A percentile compares a stretch with the other conserved stretches of the same genome.
Evolutionary conservation across 208 protist genomes (phyloP).

Genomic region (Leishmania turanica): DNA sequence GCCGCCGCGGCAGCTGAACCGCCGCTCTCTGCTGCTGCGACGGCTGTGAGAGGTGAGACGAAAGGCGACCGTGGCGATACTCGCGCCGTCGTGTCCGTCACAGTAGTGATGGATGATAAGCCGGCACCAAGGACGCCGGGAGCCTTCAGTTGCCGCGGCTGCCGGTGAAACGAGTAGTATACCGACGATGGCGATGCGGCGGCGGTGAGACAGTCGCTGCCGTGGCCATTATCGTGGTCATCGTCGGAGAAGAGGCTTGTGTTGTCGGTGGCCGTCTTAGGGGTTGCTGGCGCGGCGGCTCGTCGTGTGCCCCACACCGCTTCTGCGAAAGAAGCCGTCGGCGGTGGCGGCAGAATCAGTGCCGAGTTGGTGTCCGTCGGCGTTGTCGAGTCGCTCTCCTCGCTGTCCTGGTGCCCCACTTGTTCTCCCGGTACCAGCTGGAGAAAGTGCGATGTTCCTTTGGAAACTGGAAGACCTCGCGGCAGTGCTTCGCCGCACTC

Average conservation of each 20-base stretch:
- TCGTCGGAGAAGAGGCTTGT: background rate
- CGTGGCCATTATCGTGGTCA: background rate
- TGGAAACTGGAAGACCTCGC: background rate
- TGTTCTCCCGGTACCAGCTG: background rate
- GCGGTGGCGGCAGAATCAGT: constrained; percentile 19
- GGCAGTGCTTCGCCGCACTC: background rate
- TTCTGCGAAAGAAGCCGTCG: constrained; percentile 17
- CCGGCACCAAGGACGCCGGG: background rate
- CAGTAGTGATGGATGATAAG: constrained; percentile 7
- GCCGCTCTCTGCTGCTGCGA: background rate
- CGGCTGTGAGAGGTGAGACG: background rate
- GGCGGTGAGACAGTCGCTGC: background rate
- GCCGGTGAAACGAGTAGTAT: background rate
- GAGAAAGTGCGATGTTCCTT: background rate
- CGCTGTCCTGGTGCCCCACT: background rate
- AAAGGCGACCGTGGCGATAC: constrained; percentile 16
- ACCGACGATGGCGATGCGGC: background rate
- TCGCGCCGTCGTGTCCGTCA: constrained; percentile 29
- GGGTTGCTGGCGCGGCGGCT: background rate
- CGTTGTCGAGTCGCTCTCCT: constrained; percentile 15
- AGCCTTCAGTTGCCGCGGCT: background rate
- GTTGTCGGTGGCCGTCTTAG: background rate
- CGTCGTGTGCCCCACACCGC: constrained; percentile 9
- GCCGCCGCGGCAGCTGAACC: background rate
- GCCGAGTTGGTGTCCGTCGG: constrained; percentile 27